A percentile compares a stretch with the other conserved stretches of the same genome.
These are phyloP conservation scores for Delonix regia DNA, from an alignment of 306 rosid species.

Conservation along the genomic window DNA sequence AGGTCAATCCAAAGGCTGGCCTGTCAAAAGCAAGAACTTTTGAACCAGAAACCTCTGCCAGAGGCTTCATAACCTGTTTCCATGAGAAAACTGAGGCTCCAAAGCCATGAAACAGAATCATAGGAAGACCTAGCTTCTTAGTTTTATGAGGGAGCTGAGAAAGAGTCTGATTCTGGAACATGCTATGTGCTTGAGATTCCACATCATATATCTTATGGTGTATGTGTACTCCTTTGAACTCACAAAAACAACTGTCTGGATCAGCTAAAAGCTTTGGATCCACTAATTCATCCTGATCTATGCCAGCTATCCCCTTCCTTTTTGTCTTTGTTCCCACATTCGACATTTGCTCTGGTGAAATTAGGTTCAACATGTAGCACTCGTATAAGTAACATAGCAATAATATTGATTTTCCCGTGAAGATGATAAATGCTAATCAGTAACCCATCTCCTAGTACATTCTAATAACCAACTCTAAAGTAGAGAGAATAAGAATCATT, in stretches of 20 bases:
- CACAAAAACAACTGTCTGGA: constrained; percentile 81
- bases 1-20: constrained; percentile 96
- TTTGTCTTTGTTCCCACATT: constrained; percentile 56
- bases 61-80: constrained; percentile 77
- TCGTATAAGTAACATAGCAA: constrained; percentile 26
- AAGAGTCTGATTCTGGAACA: constrained; percentile 40
- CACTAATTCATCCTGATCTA: constrained; percentile 78
- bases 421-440: not conserved
- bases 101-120: constrained; percentile 88
- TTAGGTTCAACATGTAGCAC: constrained; percentile 16
- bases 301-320: constrained; percentile 69
- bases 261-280: constrained; percentile 83
- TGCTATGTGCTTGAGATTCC: constrained; percentile 46
- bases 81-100: constrained; percentile 95
- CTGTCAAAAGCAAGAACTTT: constrained; percentile 94
- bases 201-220: constrained; percentile 80
- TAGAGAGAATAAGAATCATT: not conserved
- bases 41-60: constrained; percentile 69
- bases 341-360: constrained; percentile 56
- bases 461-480: not conserved
- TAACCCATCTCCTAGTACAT: not conserved
- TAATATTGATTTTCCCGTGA: not conserved
- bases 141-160: constrained; percentile 40
- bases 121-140: constrained; percentile 58
- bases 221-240: constrained; percentile 74